Evolutionary conservation across 202 grass and related monocot genomes (phyloP).

Genomic region (Digitaria exilis): DNA sequence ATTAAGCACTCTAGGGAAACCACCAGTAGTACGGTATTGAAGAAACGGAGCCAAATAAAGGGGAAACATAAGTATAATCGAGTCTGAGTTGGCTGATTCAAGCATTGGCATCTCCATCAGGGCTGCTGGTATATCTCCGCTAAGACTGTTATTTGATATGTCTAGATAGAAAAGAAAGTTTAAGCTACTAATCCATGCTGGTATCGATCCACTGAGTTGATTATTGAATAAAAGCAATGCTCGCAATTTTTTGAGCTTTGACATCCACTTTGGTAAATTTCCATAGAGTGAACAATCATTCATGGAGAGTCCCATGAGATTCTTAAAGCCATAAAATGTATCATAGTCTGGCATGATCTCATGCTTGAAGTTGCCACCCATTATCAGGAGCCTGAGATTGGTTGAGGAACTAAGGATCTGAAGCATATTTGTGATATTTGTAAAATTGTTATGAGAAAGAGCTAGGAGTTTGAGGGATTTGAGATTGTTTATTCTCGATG

Average conservation of each 20-base stretch:
- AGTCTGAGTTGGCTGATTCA: constrained; percentile 29
- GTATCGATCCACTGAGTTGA: constrained; percentile 52
- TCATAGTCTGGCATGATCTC: constrained; percentile 43
- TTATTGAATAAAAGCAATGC: constrained; percentile 52
- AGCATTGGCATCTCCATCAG: constrained; percentile 51
- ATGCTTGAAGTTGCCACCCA: constrained; percentile 24
- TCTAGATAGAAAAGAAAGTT: constrained; percentile 59
- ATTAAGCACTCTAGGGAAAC: constrained; percentile 55
- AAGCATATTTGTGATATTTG: constrained; percentile 53
- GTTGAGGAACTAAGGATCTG: too few species aligned
- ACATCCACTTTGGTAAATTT: constrained; percentile 58
- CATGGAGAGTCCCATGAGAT: constrained; percentile 44
- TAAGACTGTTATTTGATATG: constrained; percentile 63
- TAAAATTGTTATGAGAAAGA: constrained; percentile 38
- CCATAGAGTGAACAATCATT: constrained; percentile 47
- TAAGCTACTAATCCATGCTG: constrained; percentile 50
- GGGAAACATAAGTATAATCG: constrained; percentile 18
- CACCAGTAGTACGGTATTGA: constrained; percentile 21
- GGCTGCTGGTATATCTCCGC: constrained; percentile 55
- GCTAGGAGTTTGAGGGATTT: constrained; percentile 42
- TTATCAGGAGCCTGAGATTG: too few species aligned
- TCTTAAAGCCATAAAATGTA: constrained; percentile 53
- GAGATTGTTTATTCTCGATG: constrained; percentile 41
- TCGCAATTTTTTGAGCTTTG: constrained; percentile 53
- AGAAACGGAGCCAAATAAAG: constrained; percentile 35